A percentile compares a stretch with the other conserved stretches of the same genome.
Evolutionary conservation across 257 asterid species (phyloP).

Genomic region (Ocimum tenuiflorum): DNA sequence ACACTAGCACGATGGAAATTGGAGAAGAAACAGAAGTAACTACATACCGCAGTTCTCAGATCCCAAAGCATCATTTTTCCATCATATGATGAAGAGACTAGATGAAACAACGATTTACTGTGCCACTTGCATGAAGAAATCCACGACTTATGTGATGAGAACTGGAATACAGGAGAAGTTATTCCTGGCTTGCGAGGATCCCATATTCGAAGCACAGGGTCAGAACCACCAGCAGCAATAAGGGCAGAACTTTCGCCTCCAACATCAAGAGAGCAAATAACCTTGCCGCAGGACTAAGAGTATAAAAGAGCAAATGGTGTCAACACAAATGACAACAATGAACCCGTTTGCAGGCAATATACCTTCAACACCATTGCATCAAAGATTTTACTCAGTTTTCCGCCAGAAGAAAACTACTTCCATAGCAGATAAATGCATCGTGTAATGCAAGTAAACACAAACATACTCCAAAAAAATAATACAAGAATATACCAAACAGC

Average conservation of each 20-base stretch:
- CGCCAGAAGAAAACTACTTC: background rate
- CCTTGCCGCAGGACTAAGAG: slow-evolving; percentile 68
- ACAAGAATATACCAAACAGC: background rate
- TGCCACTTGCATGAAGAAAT: slow-evolving; percentile 98
- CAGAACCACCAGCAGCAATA: slow-evolving; percentile 80
- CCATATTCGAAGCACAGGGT: slow-evolving; percentile 84
- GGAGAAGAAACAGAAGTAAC: slow-evolving; percentile 7
- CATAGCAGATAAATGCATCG: background rate
- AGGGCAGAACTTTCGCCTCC: slow-evolving; percentile 97
- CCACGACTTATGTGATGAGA: slow-evolving; percentile 86
- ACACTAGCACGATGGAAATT: background rate
- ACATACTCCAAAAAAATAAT: background rate
- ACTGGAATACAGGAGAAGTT: slow-evolving; percentile 65
- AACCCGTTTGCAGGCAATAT: slow-evolving; percentile 4
- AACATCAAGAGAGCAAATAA: slow-evolving; percentile 67
- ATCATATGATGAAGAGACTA: slow-evolving; percentile 84
- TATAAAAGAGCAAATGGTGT: background rate
- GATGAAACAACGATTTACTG: slow-evolving; percentile 72
- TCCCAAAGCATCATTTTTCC: slow-evolving; percentile 98
- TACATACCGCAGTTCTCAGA: slow-evolving; percentile 79
- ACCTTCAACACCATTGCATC: background rate
- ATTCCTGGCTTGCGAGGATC: slow-evolving; percentile 99
- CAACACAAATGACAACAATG: background rate
- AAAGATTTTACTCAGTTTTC: background rate
- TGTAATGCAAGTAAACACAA: background rate